These are phyloP conservation scores for Podospora pseudopauciseta DNA, from an alignment of 495 filamentous ascomycete species.

Conservation along the genomic window DNA sequence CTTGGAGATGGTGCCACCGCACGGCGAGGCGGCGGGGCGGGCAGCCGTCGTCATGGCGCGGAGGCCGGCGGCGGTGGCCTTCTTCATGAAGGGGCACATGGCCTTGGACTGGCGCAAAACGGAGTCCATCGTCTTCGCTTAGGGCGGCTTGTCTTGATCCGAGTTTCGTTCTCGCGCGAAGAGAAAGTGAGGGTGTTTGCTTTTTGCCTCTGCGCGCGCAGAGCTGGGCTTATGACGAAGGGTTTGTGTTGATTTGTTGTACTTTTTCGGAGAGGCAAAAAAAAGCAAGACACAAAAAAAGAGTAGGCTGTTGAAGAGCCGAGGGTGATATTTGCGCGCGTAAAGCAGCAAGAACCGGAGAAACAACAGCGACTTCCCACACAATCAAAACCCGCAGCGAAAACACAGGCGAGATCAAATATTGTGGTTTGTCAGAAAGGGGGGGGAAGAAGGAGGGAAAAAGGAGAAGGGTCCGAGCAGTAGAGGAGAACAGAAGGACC, in stretches of 20 bases:
- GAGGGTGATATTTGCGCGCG: not conserved
- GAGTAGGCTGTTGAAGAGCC: not conserved
- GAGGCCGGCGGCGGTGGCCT: constrained; percentile 82
- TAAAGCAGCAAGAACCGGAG: not conserved
- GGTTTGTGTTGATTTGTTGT: not conserved
- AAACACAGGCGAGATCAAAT: constrained; percentile 8
- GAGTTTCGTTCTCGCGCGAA: not conserved
- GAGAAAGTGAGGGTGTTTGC: not conserved
- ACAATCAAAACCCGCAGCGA: not conserved
- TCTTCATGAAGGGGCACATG: constrained; percentile 96
- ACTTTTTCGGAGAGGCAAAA: constrained; percentile 6
- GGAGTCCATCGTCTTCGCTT: constrained; percentile 67
- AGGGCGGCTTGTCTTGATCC: not conserved
- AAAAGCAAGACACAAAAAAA: not conserved
- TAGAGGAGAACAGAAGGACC: constrained; percentile 3
- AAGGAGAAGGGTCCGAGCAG: constrained; percentile 5
- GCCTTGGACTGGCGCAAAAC: constrained; percentile 88
- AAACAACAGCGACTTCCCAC: not conserved
- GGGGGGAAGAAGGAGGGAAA: not conserved
- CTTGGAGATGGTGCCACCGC: constrained; percentile 93
- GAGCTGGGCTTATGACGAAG: not conserved
- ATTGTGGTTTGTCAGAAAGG: constrained; percentile 2
- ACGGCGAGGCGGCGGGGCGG: constrained; percentile 62
- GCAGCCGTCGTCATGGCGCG: constrained; percentile 83
- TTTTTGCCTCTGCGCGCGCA: not conserved